A percentile compares a stretch with the other conserved stretches of the same genome.
Evolutionary conservation across 306 rosid genomes (phyloP).

Genomic region (Delonix regia): DNA sequence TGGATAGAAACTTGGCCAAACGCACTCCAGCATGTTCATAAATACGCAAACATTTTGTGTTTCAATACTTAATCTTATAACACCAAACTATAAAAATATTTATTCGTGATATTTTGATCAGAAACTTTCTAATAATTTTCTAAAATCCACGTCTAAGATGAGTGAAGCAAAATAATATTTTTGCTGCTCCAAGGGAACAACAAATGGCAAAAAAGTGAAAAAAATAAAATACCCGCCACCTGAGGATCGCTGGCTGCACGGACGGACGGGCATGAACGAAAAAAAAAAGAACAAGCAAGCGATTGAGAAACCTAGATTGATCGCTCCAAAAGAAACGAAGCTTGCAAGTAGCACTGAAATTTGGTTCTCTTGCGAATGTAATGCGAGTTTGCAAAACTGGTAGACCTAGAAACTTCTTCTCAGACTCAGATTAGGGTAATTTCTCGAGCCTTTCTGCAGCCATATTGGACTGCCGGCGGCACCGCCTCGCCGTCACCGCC

Average conservation of each 20-base stretch:
- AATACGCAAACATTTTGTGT: too few species aligned
- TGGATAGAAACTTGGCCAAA: too few species aligned
- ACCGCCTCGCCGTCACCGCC: conserved; percentile 10
- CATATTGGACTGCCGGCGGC: conserved; percentile 31
- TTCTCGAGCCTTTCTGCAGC: not conserved
- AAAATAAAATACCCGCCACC: not conserved
- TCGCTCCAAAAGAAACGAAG: conserved; percentile 17
- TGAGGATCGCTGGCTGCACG: not conserved
- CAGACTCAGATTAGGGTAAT: conserved; percentile 24
- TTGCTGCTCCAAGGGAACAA: too few species aligned
- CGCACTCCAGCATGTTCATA: too few species aligned
- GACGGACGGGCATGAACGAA: conserved; percentile 14
- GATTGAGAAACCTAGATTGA: conserved; percentile 50
- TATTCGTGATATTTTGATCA: too few species aligned
- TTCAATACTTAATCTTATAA: too few species aligned
- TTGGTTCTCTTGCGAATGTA: conserved; percentile 28
- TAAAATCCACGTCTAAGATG: too few species aligned
- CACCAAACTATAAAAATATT: too few species aligned
- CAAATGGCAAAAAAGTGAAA: not conserved
- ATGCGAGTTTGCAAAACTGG: conserved; percentile 8
- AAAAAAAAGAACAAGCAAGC: conserved; percentile 4
- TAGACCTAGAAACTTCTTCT: not conserved
- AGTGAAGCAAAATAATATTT: too few species aligned
- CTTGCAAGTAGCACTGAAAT: conserved; percentile 8
- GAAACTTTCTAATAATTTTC: too few species aligned